Evolutionary conservation across 2,329 filamentous ascomycete species (phyloP).

Genomic region (Cercospora brassicicola): DNA sequence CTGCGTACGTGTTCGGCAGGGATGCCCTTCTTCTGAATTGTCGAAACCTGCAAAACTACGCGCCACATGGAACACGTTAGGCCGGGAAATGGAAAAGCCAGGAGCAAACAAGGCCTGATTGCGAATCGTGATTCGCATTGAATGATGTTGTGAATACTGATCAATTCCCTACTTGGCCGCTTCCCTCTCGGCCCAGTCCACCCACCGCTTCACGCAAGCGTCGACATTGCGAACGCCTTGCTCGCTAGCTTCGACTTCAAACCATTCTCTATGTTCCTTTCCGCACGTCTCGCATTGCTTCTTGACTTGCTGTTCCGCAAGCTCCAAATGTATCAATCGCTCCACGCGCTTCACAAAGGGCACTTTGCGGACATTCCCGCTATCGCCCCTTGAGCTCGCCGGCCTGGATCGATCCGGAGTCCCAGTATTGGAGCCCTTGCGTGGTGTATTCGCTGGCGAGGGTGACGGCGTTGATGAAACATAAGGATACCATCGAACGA

Average conservation of each 20-base stretch:
- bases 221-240: conserved; percentile 68
- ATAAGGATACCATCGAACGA: conserved; percentile 92
- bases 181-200: conserved; percentile 63
- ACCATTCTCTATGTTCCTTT: conserved; percentile 89
- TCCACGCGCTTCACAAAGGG: conserved; percentile 87
- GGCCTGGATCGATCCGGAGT: conserved; percentile 37
- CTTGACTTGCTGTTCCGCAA: conserved; percentile 61
- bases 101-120: background rate
- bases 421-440: conserved; percentile 8
- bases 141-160: background rate
- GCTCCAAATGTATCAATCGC: conserved; percentile 83
- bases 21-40: background rate
- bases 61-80: background rate
- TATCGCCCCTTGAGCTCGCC: conserved; percentile 20
- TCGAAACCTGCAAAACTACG: background rate
- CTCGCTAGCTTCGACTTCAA: conserved; percentile 76
- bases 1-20: background rate
- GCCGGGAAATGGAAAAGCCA: background rate
- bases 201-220: conserved; percentile 79
- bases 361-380: conserved; percentile 61
- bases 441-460: conserved; percentile 25
- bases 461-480: conserved; percentile 41
- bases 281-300: conserved; percentile 75
- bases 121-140: background rate
- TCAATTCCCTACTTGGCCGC: background rate